These are phyloP conservation scores for Plasmodium blacklocki DNA, from an alignment of 169 alveolate genomes.

Conservation along the genomic window DNA sequence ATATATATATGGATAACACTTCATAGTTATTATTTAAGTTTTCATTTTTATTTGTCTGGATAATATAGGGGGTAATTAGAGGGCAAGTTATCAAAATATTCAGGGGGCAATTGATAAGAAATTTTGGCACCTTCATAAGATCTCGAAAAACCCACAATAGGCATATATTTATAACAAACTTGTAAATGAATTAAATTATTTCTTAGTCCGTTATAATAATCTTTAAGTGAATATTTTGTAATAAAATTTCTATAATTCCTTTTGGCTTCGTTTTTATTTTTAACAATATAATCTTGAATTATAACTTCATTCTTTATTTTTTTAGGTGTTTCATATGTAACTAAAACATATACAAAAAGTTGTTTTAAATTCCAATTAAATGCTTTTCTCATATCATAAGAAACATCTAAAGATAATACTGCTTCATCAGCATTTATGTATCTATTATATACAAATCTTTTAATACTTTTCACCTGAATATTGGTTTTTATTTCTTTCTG, in stretches of 20 bases:
- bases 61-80: slow-evolving; percentile 53
- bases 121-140: slow-evolving; percentile 59
- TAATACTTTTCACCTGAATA: slow-evolving; percentile 48
- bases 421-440: slow-evolving; percentile 74
- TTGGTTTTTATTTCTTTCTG: slow-evolving; percentile 35
- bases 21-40: too few relatives aligned
- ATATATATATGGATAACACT: too few relatives aligned
- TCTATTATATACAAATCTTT: slow-evolving; percentile 55
- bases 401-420: slow-evolving; percentile 52
- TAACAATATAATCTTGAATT: slow-evolving; percentile 56
- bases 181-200: slow-evolving; percentile 52
- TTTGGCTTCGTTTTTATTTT: slow-evolving; percentile 24
- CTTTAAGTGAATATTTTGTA: slow-evolving; percentile 68
- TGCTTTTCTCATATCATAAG: slow-evolving; percentile 76
- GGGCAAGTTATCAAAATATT: slow-evolving; percentile 57
- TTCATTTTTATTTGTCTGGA: slow-evolving; percentile 38
- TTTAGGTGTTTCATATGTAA: slow-evolving; percentile 66
- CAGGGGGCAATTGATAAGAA: slow-evolving; percentile 46
- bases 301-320: slow-evolving; percentile 54
- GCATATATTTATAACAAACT: slow-evolving; percentile 75
- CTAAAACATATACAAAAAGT: slow-evolving; percentile 67
- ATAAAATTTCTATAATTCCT: slow-evolving; percentile 29
- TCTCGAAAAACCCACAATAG: slow-evolving; percentile 50
- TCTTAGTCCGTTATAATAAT: slow-evolving; percentile 72
- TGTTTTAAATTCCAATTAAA: slow-evolving; percentile 74